A percentile compares a stretch with the other conserved stretches of the same genome.
Evolutionary conservation across 495 filamentous ascomycete species (phyloP).

Genomic region (Podospora tetraspora): DNA sequence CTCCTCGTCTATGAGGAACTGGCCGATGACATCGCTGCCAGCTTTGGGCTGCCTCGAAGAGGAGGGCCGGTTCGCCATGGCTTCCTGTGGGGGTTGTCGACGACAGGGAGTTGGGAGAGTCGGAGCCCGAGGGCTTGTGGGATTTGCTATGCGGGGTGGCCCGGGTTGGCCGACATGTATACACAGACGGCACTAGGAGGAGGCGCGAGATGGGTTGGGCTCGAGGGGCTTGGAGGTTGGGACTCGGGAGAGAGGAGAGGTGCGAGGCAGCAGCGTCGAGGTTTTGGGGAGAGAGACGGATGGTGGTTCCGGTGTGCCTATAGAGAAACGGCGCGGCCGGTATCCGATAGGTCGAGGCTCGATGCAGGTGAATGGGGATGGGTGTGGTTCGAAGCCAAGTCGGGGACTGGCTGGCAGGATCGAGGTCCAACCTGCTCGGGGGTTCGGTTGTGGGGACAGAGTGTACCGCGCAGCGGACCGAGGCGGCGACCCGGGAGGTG

Average conservation of each 20-base stretch:
- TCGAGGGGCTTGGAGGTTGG: conserved; percentile 8
- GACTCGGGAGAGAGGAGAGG: neutral
- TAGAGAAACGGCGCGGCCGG: conserved; percentile 26
- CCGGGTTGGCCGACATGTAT: conserved; percentile 45
- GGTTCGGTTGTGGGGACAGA: neutral
- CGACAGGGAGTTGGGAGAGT: conserved; percentile 37
- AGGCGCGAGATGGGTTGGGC: conserved; percentile 4
- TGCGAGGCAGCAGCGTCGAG: conserved; percentile 11
- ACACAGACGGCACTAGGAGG: conserved; percentile 20
- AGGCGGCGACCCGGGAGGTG: neutral
- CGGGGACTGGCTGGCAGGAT: neutral
- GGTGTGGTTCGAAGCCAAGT: neutral
- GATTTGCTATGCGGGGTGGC: conserved; percentile 37
- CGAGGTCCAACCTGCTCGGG: neutral
- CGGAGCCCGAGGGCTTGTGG: conserved; percentile 44
- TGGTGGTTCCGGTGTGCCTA: conserved; percentile 18
- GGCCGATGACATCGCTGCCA: conserved; percentile 64
- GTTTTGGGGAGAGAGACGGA: conserved; percentile 8
- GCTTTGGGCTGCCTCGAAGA: conserved; percentile 35
- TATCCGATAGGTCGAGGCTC: conserved; percentile 31
- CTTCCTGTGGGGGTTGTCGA: conserved; percentile 41
- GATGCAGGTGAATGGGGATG: conserved; percentile 13
- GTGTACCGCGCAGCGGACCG: neutral
- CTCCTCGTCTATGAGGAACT: conserved; percentile 71
- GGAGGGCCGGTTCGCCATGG: conserved; percentile 42